Evolutionary conservation across 768 basidiomycete genomes (phyloP).

Genomic region (Xerocomellus dryophilus): DNA sequence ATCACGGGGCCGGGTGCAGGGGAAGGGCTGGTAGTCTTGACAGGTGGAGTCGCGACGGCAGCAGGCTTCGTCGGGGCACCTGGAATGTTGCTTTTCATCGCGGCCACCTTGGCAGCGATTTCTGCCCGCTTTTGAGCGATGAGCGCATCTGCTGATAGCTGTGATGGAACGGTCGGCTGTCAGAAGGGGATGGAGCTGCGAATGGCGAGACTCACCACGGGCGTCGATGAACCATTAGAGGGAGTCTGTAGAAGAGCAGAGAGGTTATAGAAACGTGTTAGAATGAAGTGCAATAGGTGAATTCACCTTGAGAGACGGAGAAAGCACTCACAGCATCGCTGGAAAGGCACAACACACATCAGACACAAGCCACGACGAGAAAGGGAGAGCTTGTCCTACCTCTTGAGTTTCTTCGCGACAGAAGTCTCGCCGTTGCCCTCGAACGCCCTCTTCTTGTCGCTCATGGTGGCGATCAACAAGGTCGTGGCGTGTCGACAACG

Average conservation of each 20-base stretch:
- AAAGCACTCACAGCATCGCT: slow-evolving; percentile 66
- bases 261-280: slow-evolving; percentile 70
- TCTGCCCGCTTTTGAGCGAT: slow-evolving; percentile 84
- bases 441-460: slow-evolving; percentile 60
- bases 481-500: slow-evolving; percentile 8
- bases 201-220: slow-evolving; percentile 41
- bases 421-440: slow-evolving; percentile 52
- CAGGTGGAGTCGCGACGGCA: slow-evolving; percentile 21
- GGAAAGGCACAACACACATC: slow-evolving; percentile 20
- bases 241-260: slow-evolving; percentile 46
- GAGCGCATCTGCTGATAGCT: slow-evolving; percentile 58
- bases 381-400: slow-evolving; percentile 41
- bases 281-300: slow-evolving; percentile 45
- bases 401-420: slow-evolving; percentile 61
- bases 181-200: not conserved
- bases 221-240: slow-evolving; percentile 43
- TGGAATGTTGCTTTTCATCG: slow-evolving; percentile 52
- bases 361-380: not conserved
- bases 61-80: slow-evolving; percentile 30
- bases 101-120: slow-evolving; percentile 81
- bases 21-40: slow-evolving; percentile 32
- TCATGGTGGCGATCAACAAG: slow-evolving; percentile 42
- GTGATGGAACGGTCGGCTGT: slow-evolving; percentile 5
- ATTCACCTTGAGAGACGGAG: slow-evolving; percentile 69
- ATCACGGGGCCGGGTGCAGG: slow-evolving; percentile 40